These are phyloP conservation scores for Delonix regia DNA, from an alignment of 306 rosid species.

Conservation along the genomic window DNA sequence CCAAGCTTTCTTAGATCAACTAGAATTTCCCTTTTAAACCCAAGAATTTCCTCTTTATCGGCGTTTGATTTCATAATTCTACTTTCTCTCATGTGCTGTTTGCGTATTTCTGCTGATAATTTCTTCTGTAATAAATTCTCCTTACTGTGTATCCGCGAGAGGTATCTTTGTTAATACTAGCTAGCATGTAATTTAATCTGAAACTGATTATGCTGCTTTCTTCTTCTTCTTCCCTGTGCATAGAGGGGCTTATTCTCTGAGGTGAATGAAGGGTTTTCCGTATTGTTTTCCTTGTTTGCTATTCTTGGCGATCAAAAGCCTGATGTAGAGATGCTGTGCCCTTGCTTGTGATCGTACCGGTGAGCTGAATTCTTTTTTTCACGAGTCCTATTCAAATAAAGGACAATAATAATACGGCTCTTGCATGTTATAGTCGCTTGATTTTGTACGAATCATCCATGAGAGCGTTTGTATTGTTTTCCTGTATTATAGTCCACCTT, in stretches of 20 bases:
- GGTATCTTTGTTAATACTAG: conserved; percentile 19
- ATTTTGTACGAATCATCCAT: not conserved
- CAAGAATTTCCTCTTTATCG: not conserved
- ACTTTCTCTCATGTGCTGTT: conserved; percentile 14
- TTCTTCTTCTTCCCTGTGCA: conserved; percentile 31
- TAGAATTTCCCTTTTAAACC: conserved; percentile 28
- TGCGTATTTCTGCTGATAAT: conserved; percentile 11
- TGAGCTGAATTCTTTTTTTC: conserved; percentile 40
- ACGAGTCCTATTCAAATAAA: conserved; percentile 11
- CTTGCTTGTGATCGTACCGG: conserved; percentile 40
- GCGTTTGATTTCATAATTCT: conserved; percentile 4
- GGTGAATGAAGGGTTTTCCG: conserved; percentile 24
- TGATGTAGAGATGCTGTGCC: conserved; percentile 44
- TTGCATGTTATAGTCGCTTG: conserved; percentile 16
- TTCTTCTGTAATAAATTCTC: conserved; percentile 11
- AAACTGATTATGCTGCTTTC: conserved; percentile 10
- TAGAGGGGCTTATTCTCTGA: not conserved
- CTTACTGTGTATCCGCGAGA: conserved; percentile 19
- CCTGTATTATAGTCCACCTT: conserved; percentile 12
- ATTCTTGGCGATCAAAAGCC: conserved; percentile 34
- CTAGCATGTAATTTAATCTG: not conserved
- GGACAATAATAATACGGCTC: not conserved
- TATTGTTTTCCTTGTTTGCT: conserved; percentile 29
- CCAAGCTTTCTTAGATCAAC: conserved; percentile 31
- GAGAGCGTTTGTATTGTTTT: not conserved